Evolutionary conservation across 495 filamentous ascomycete species (phyloP).

Genomic region (Penicillium longicatenatum): DNA sequence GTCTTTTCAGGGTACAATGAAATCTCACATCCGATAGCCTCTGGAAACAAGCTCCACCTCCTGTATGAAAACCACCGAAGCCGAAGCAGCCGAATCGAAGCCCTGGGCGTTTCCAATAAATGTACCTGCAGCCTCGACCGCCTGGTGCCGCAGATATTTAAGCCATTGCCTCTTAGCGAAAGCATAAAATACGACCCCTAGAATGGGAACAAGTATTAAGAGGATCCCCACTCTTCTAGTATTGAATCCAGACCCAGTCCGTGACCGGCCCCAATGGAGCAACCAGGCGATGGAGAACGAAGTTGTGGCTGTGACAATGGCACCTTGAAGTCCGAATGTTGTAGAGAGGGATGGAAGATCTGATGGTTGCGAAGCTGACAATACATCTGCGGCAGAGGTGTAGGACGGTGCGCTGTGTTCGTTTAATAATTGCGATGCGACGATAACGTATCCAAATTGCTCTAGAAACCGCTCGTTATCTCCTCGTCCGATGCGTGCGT

Average conservation of each 20-base stretch:
- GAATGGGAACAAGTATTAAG: slow-evolving; percentile 55
- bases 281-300: slow-evolving; percentile 75
- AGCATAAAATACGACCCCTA: slow-evolving; percentile 62
- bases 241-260: slow-evolving; percentile 36
- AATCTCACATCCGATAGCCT: slow-evolving; percentile 82
- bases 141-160: slow-evolving; percentile 76
- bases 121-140: slow-evolving; percentile 68
- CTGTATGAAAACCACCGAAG: slow-evolving; percentile 85
- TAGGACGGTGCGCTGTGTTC: slow-evolving; percentile 58
- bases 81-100: slow-evolving; percentile 77
- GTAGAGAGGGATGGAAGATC: slow-evolving; percentile 45
- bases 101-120: slow-evolving; percentile 79
- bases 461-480: slow-evolving; percentile 90
- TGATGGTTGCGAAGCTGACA: slow-evolving; percentile 34
- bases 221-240: slow-evolving; percentile 58
- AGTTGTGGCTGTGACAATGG: slow-evolving; percentile 50
- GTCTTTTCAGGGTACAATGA: neutral
- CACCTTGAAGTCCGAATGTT: slow-evolving; percentile 51
- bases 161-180: slow-evolving; percentile 83
- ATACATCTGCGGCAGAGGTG: slow-evolving; percentile 44
- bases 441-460: slow-evolving; percentile 92
- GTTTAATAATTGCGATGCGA: slow-evolving; percentile 88
- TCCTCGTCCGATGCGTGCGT: slow-evolving; percentile 74
- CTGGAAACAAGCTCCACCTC: slow-evolving; percentile 95
- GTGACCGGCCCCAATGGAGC: slow-evolving; percentile 62